Percentiles rank a stretch among this genome's conserved stretches.
phyloP scores from a whole-genome alignment of 345 rosid species.

The Salix koriyanagi region DNA sequence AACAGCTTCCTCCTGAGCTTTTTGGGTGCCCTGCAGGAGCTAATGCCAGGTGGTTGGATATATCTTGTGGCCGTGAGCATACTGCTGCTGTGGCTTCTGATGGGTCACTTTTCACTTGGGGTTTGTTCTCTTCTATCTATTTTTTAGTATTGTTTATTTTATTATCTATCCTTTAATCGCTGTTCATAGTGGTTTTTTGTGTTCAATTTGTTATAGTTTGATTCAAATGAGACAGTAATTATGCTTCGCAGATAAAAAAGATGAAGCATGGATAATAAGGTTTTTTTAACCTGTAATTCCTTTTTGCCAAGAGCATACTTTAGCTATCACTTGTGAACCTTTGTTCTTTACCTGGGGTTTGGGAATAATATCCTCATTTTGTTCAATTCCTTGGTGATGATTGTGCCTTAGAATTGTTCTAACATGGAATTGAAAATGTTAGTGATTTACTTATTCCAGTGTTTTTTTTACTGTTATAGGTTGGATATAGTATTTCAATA shows the following conservation, averaged over 20 bases:
- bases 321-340: background rate
- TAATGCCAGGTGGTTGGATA: conserved; percentile 81
- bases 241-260: background rate
- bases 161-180: background rate
- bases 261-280: too few species aligned
- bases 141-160: background rate
- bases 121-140: conserved; percentile 33
- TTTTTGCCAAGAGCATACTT: background rate
- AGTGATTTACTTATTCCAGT: too few species aligned
- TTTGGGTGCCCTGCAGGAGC: conserved; percentile 83
- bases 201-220: background rate
- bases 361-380: background rate
- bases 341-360: background rate
- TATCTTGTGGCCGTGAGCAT: conserved; percentile 90
- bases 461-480: too few species aligned
- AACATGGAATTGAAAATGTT: too few species aligned
- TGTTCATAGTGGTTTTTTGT: background rate
- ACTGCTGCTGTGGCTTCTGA: conserved; percentile 95
- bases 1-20: conserved; percentile 88
- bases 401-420: too few species aligned
- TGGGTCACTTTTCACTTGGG: conserved; percentile 98
- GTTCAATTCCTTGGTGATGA: too few species aligned
- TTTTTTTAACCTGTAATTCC: background rate
- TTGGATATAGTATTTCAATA: too few species aligned
- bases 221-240: background rate